Evolutionary conservation across 371 early-diverging fungal species (phyloP).

Genomic region (Apophysomyces elegans): DNA sequence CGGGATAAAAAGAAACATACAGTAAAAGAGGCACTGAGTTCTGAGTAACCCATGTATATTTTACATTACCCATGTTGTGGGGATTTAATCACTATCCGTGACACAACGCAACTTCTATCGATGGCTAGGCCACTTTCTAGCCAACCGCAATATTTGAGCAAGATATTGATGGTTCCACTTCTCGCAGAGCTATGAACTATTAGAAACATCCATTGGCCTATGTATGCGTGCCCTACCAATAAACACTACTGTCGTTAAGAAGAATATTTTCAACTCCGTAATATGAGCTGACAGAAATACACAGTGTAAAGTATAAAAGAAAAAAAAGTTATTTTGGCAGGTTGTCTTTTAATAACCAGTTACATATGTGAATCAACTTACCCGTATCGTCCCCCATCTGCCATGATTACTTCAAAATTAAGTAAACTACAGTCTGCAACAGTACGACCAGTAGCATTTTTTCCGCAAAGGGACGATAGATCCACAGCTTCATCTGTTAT

Average conservation of each 20-base stretch:
- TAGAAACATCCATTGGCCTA: neutral
- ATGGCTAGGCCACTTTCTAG: conserved; percentile 4
- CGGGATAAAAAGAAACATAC: neutral
- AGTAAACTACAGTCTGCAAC: conserved; percentile 5
- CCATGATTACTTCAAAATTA: conserved; percentile 21
- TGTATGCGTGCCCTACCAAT: conserved; percentile 22
- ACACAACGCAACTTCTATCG: conserved; percentile 28
- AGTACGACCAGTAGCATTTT: neutral
- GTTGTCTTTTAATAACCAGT: neutral
- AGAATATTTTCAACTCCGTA: conserved; percentile 37
- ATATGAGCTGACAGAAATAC: conserved; percentile 14
- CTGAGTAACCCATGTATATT: neutral
- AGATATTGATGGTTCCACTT: conserved; percentile 35
- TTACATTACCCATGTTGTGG: conserved; percentile 30
- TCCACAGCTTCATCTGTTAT: conserved; percentile 16
- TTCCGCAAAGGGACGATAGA: conserved; percentile 12
- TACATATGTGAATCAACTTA: neutral
- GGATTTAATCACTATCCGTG: conserved; percentile 33
- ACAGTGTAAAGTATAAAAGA: neutral
- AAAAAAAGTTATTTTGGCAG: too few relatives aligned
- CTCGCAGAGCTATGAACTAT: conserved; percentile 23
- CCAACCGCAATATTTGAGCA: conserved; percentile 25
- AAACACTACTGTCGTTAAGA: conserved; percentile 32
- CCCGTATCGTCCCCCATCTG: conserved; percentile 32
- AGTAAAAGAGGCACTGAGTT: too few relatives aligned